Base-by-base conservation (phyloP, 495 filamentous ascomycete species). In the Neurospora intermedia region DNA sequence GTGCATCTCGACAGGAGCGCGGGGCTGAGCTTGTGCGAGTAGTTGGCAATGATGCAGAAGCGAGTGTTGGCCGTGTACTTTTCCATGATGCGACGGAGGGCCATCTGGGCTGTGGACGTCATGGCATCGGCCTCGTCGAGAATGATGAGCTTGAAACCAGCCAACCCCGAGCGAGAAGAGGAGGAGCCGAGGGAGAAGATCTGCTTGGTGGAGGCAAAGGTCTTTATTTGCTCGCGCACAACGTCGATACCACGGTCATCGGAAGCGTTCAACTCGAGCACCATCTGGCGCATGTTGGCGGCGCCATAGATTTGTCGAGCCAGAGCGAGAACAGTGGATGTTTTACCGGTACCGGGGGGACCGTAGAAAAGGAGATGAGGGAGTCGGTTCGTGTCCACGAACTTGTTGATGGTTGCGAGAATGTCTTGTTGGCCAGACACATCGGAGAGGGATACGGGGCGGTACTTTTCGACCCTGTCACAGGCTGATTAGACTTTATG, bases 21-120 rank as follows among this genome's bases (percentile, higher is more conserved):
- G 0, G 96, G 94, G 7, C 93, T 94, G n/a, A 99, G 89, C 81
- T 98, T 99, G 84, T 99, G 96, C 41, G 96, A 97, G 80, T 99
- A 99, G 82, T 99, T 99, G 76, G 96, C 96, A 73, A 99, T 98
- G 77, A 99, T 93, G 83, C 95, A 98, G 82, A 99, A 99, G 70
- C 96, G 88, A 0, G 96, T 97, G 83, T 99, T 98, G 73, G 94
- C 93, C 0, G 96, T 99, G 83, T 98, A 99, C 81, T 96, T 96
- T 79, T 99, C 96, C 96, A 99, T 99, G 73, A 99, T 99, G 59
- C 96, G 84, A 74, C 96, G 89, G 39, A 99, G 86, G 0, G 96
- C 96, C 94, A 98, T 99, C 79, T 99, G 96, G 18, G 96, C 96
- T 0, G 94, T 93, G 27, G 92, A 88, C 7, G 96, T 99, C 96